Evolutionary conservation across 805 yeast species (phyloP).

Genomic region (Yamadazyma akitaensis): DNA sequence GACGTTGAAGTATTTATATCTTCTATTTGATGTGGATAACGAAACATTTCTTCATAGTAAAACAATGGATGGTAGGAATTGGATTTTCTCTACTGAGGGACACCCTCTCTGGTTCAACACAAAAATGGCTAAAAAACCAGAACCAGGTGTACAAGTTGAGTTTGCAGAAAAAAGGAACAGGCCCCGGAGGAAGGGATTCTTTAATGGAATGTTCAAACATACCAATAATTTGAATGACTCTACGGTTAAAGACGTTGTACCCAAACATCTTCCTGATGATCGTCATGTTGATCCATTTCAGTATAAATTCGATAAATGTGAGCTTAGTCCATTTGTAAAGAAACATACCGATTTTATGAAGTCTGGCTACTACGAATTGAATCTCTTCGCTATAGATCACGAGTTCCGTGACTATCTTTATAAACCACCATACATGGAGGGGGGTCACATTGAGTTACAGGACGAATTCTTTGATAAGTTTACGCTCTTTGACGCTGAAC

Average conservation of each 20-base stretch:
- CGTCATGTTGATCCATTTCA: constrained; percentile 1
- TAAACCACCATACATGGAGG: constrained; percentile 37
- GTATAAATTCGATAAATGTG: constrained; percentile 25
- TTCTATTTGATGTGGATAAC: constrained; percentile 72
- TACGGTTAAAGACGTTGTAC: constrained; percentile 1
- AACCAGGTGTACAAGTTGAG: constrained; percentile 5
- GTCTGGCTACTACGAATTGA: constrained; percentile 37
- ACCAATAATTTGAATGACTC: neutral
- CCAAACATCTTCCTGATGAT: neutral
- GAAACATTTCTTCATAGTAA: constrained; percentile 31
- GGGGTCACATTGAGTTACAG: constrained; percentile 27
- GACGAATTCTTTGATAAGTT: constrained; percentile 24
- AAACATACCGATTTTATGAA: constrained; percentile 18
- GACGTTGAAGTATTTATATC: constrained; percentile 76
- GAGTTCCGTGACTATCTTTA: constrained; percentile 37
- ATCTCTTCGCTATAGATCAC: constrained; percentile 46
- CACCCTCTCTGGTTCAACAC: constrained; percentile 81
- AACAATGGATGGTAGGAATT: constrained; percentile 40
- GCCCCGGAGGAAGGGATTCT: neutral
- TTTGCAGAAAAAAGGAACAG: neutral
- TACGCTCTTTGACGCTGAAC: constrained; percentile 18
- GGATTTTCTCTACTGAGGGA: constrained; percentile 81
- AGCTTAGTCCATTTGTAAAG: constrained; percentile 22
- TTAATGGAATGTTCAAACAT: constrained; percentile 2
- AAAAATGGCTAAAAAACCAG: constrained; percentile 10